Conservation (phyloP, 345 rosid genomes). For the Euphorbia lathyris region DNA sequence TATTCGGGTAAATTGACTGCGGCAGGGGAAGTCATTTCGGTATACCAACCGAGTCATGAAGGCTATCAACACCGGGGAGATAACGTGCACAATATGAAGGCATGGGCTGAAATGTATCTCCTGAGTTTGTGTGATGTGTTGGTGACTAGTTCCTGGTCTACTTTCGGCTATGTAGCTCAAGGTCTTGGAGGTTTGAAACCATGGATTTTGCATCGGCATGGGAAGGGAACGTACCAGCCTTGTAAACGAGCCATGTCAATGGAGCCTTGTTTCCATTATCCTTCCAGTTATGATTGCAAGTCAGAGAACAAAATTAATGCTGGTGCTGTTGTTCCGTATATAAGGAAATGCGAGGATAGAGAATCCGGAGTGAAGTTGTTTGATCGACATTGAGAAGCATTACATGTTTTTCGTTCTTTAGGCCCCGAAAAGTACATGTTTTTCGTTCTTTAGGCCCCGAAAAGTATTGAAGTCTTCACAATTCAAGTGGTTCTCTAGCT, state of each 20-base stretch:
- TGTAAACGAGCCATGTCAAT: constrained; percentile 11
- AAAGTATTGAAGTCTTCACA: too few relatives aligned
- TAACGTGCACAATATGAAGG: constrained; percentile 18
- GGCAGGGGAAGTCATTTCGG: constrained; percentile 9
- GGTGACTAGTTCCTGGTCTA: constrained; percentile 19
- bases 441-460: too few relatives aligned
- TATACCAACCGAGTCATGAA: constrained; percentile 24
- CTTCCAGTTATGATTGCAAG: constrained; percentile 8
- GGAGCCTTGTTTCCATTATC: constrained; percentile 17
- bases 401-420: too few relatives aligned
- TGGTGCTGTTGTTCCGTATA: neutral
- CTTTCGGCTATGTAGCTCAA: constrained; percentile 21
- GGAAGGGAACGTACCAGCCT: neutral
- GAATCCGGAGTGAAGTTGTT: constrained; percentile 4
- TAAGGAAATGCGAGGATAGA: constrained; percentile 11
- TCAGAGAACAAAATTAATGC: neutral
- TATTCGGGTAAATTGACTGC: neutral
- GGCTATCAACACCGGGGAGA: constrained; percentile 15
- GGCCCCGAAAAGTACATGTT: too few relatives aligned
- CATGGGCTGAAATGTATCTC: constrained; percentile 20
- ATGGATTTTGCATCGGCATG: constrained; percentile 12
- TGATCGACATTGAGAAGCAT: neutral
- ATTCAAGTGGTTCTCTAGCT: too few relatives aligned
- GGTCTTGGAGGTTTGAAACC: constrained; percentile 21
- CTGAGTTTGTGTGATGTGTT: constrained; percentile 18